Percentiles rank a stretch among this genome's conserved stretches.
Conservation (phyloP, 129 eudicot species). For the Helianthus annuus region DNA sequence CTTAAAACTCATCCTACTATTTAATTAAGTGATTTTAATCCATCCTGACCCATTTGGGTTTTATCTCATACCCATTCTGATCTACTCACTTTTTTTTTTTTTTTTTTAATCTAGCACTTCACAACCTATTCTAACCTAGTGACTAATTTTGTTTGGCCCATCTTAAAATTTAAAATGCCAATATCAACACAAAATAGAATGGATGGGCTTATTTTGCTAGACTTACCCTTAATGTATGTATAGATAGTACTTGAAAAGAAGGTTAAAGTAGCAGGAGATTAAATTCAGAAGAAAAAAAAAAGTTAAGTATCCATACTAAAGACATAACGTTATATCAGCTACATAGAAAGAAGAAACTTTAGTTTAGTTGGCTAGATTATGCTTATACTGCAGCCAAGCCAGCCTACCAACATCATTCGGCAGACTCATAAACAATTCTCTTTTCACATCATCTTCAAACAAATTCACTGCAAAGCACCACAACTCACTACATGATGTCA, state of each 20-base stretch:
- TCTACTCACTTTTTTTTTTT: too few relatives aligned
- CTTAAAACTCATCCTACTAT: too few relatives aligned
- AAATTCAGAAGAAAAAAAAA: background rate
- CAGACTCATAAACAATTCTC: constrained; percentile 7
- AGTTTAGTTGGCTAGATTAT: background rate
- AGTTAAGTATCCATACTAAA: background rate
- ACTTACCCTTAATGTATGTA: too few relatives aligned
- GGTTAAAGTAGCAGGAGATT: background rate
- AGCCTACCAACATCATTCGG: constrained; percentile 20
- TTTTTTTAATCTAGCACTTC: too few relatives aligned
- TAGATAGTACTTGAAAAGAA: background rate
- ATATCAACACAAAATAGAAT: too few relatives aligned
- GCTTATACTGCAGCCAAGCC: constrained; percentile 16
- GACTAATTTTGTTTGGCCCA: too few relatives aligned
- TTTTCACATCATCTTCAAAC: constrained; percentile 21
- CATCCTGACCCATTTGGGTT: too few relatives aligned
- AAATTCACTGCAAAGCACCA: constrained; percentile 24
- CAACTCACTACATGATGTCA: background rate
- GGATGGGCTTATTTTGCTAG: too few relatives aligned
- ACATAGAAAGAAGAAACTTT: background rate
- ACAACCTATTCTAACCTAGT: too few relatives aligned
- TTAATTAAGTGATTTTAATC: too few relatives aligned
- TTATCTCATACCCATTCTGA: too few relatives aligned
- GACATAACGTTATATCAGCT: background rate
- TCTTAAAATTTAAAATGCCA: too few relatives aligned